Evolutionary conservation across 1,284 basidiomycete species (phyloP).

Genomic region (Apiotrichum siamense): DNA sequence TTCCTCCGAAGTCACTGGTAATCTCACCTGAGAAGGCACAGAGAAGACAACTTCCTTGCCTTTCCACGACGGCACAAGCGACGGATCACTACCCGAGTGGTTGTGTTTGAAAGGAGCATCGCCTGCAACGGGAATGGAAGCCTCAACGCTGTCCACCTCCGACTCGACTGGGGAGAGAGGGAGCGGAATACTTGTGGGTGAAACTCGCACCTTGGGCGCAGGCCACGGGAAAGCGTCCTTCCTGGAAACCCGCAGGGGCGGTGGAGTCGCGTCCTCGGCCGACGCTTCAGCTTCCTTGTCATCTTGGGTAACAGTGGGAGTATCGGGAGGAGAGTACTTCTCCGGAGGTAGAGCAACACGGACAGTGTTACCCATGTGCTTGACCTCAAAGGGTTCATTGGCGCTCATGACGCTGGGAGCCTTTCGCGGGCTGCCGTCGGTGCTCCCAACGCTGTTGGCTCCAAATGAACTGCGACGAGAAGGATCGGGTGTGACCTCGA

Average conservation of each 20-base stretch:
- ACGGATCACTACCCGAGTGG: background rate
- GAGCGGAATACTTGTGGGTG: slow-evolving; percentile 8
- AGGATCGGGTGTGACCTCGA: background rate
- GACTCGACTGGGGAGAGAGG: slow-evolving; percentile 9
- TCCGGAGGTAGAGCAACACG: slow-evolving; percentile 21
- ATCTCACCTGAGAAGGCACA: slow-evolving; percentile 3
- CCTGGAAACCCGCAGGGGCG: background rate
- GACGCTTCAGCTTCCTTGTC: background rate
- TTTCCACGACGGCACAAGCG: slow-evolving; percentile 5
- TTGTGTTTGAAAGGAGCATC: background rate
- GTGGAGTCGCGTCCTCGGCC: background rate
- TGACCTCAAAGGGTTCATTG: slow-evolving; percentile 8
- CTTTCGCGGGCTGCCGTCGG: background rate
- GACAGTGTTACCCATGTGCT: slow-evolving; percentile 18
- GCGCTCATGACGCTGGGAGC: background rate
- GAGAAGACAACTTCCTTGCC: slow-evolving; percentile 4
- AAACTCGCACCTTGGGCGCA: background rate
- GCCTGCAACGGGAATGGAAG: background rate
- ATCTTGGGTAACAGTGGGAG: slow-evolving; percentile 9
- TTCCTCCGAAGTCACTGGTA: background rate
- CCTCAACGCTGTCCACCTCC: slow-evolving; percentile 7
- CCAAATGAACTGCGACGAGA: slow-evolving; percentile 1
- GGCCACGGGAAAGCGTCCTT: slow-evolving; percentile 16
- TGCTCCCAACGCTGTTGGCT: background rate
- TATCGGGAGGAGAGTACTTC: slow-evolving; percentile 22